phyloP scores from a whole-genome alignment of 2,329 filamentous ascomycete species.

The Chaetomium globosum region DNA sequence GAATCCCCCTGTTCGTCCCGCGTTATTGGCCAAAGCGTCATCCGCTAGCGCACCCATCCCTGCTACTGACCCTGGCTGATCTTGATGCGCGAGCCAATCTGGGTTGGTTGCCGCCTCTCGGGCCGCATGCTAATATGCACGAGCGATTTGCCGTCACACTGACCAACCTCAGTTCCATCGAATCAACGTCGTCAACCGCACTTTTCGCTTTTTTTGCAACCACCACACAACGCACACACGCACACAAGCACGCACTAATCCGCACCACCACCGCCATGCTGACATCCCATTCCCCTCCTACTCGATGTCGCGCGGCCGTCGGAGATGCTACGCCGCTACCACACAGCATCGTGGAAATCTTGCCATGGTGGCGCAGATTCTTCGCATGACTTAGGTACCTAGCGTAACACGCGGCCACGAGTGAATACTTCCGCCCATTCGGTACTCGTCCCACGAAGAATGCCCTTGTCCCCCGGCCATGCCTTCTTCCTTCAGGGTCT shows the following conservation, averaged over 20 bases:
- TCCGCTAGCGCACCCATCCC: slow-evolving; percentile 33
- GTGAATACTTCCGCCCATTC: slow-evolving; percentile 27
- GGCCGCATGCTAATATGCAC: slow-evolving; percentile 50
- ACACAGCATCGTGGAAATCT: neutral
- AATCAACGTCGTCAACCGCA: slow-evolving; percentile 41
- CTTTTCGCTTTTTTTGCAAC: slow-evolving; percentile 29
- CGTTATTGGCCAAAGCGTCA: slow-evolving; percentile 38
- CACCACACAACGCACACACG: slow-evolving; percentile 17
- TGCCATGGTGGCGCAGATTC: slow-evolving; percentile 16
- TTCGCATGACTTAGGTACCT: slow-evolving; percentile 28
- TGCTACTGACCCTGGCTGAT: slow-evolving; percentile 40
- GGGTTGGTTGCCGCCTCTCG: slow-evolving; percentile 47
- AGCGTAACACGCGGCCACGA: slow-evolving; percentile 31
- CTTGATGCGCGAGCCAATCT: slow-evolving; percentile 46
- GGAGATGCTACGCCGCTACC: slow-evolving; percentile 31
- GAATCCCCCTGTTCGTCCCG: neutral
- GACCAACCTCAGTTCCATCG: slow-evolving; percentile 36
- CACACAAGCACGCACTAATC: slow-evolving; percentile 13
- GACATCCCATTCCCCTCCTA: slow-evolving; percentile 7
- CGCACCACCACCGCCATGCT: neutral
- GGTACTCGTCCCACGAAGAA: slow-evolving; percentile 2
- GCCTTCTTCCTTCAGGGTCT: slow-evolving; percentile 25
- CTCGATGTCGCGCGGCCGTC: slow-evolving; percentile 24
- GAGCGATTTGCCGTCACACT: slow-evolving; percentile 51
- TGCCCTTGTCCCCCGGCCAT: slow-evolving; percentile 16